phyloP scores from a whole-genome alignment of 768 basidiomycete genomes.

The Agaricus blazei region DNA sequence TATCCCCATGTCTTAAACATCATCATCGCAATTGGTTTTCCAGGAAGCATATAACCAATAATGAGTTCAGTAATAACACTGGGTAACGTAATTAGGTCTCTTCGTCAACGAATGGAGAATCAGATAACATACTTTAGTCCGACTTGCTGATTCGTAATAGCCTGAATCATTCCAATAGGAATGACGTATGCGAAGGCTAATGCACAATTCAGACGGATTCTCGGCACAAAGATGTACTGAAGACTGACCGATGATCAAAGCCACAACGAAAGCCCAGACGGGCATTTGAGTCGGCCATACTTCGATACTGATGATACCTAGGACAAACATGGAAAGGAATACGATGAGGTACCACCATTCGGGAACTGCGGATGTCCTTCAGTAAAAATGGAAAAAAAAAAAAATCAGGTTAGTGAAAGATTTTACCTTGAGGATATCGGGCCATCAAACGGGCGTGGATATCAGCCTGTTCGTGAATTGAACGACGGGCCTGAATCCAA shows the following conservation, averaged over 20 bases:
- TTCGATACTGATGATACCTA: conserved; percentile 63
- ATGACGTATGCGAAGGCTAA: conserved; percentile 57
- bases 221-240: conserved; percentile 28
- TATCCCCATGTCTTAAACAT: conserved; percentile 64
- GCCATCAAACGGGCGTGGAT: conserved; percentile 80
- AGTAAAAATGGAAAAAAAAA: background rate
- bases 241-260: conserved; percentile 48
- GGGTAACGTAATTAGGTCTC: background rate
- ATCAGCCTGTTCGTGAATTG: conserved; percentile 73
- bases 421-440: conserved; percentile 46
- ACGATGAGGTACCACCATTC: conserved; percentile 78
- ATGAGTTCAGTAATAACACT: conserved; percentile 60
- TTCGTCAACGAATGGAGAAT: background rate
- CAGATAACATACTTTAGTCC: conserved; percentile 40
- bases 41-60: conserved; percentile 63
- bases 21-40: conserved; percentile 65
- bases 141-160: conserved; percentile 75
- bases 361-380: conserved; percentile 35
- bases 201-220: conserved; percentile 13
- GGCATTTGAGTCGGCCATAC: conserved; percentile 49
- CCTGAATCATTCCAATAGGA: conserved; percentile 57
- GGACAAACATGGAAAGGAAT: conserved; percentile 58
- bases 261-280: conserved; percentile 49
- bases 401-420: background rate
- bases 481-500: conserved; percentile 59